These are phyloP conservation scores for Aleurites moluccanus DNA, from an alignment of 441 rosid species.

Conservation along the genomic window DNA sequence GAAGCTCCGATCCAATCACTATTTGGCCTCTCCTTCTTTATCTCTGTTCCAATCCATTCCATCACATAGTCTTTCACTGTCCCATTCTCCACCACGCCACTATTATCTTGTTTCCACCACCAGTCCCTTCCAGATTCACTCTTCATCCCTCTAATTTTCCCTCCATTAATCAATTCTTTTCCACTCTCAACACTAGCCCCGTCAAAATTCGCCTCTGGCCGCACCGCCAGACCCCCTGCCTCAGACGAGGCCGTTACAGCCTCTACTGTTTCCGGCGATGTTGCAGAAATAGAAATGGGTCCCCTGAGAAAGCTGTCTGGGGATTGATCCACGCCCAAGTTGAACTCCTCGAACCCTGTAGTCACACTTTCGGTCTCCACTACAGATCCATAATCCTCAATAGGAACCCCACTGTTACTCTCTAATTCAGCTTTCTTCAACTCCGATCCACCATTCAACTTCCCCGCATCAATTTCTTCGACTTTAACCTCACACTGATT, in stretches of 20 bases:
- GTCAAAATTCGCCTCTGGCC: slow-evolving; percentile 44
- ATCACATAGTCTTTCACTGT: slow-evolving; percentile 77
- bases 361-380: slow-evolving; percentile 72
- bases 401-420: slow-evolving; percentile 32
- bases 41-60: slow-evolving; percentile 92
- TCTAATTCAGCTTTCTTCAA: slow-evolving; percentile 40
- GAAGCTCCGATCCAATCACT: slow-evolving; percentile 64
- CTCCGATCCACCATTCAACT: slow-evolving; percentile 31
- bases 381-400: slow-evolving; percentile 65
- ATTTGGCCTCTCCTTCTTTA: slow-evolving; percentile 71
- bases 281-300: slow-evolving; percentile 20
- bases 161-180: slow-evolving; percentile 25
- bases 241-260: slow-evolving; percentile 45
- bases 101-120: slow-evolving; percentile 72
- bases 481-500: slow-evolving; percentile 35
- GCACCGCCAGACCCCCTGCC: slow-evolving; percentile 17
- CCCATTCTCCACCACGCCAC: slow-evolving; percentile 34
- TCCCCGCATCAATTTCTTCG: slow-evolving; percentile 21
- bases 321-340: slow-evolving; percentile 57
- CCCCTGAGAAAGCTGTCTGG: slow-evolving; percentile 39
- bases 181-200: slow-evolving; percentile 38
- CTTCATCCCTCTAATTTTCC: slow-evolving; percentile 30
- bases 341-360: slow-evolving; percentile 64
- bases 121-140: slow-evolving; percentile 43
- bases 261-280: slow-evolving; percentile 34